phyloP scores from a whole-genome alignment of 140 eudicot genomes.

The Flaveria floridana region DNA sequence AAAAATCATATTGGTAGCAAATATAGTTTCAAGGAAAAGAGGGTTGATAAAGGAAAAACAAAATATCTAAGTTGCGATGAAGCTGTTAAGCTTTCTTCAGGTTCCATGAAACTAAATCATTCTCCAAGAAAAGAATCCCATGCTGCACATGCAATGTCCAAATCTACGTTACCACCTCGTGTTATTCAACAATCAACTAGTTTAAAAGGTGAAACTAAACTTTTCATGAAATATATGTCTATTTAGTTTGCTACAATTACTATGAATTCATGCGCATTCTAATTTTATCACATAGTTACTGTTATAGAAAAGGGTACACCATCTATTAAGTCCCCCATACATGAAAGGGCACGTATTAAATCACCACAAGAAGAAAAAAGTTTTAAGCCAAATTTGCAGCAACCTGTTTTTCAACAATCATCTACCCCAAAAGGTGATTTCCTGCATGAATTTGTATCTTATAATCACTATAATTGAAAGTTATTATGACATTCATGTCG shows the following conservation, averaged over 20 bases:
- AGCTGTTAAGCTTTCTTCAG: constrained; percentile 50
- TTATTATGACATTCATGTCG: not conserved
- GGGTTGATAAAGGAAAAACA: constrained; percentile 45
- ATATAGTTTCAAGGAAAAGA: constrained; percentile 33
- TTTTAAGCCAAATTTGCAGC: constrained; percentile 14
- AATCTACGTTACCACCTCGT: constrained; percentile 20
- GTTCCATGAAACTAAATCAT: constrained; percentile 10
- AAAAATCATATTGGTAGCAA: constrained; percentile 16
- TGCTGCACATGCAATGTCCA: constrained; percentile 20
- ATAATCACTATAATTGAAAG: not conserved
- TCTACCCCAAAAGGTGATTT: constrained; percentile 8
- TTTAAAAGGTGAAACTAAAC: constrained; percentile 34
- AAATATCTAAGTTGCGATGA: constrained; percentile 45
- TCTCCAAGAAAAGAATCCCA: not conserved
- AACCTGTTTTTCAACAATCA: constrained; percentile 8
- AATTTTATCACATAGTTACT: not conserved
- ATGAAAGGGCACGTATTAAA: not conserved
- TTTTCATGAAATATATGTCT: not conserved
- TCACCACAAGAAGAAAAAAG: constrained; percentile 12
- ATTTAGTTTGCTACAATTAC: not conserved
- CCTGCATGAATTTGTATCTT: not conserved
- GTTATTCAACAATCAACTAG: constrained; percentile 29
- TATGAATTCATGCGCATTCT: constrained; percentile 1
- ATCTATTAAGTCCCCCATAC: not conserved
- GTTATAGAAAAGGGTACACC: not conserved